A percentile compares a stretch with the other conserved stretches of the same genome.
Evolutionary conservation across 1,284 basidiomycete genomes (phyloP).

Genomic region (Cryptococcus maquisensis): DNA sequence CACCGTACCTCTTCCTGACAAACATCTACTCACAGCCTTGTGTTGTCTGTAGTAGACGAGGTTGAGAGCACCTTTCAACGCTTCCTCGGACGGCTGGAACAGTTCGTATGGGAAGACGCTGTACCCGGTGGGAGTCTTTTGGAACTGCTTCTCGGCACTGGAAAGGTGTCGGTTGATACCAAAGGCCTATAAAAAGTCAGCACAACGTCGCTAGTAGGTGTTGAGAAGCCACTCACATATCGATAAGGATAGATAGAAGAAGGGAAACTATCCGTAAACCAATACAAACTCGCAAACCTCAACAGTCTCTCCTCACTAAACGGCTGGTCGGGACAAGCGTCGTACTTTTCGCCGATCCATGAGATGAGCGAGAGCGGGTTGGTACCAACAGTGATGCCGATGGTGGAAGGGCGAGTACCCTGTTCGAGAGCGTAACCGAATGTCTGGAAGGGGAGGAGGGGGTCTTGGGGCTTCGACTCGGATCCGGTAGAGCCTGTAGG

Average conservation of each 20-base stretch:
- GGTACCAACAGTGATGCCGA: conserved; percentile 44
- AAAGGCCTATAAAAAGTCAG: conserved; percentile 8
- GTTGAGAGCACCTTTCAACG: too few relatives aligned
- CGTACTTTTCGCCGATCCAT: conserved; percentile 51
- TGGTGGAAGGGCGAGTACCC: conserved; percentile 47
- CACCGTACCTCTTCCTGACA: too few relatives aligned
- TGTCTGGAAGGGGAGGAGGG: not conserved
- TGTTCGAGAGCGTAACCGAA: conserved; percentile 25
- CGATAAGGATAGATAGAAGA: conserved; percentile 50
- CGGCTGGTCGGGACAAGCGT: conserved; percentile 45
- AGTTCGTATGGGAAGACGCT: too few relatives aligned
- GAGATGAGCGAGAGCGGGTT: conserved; percentile 47
- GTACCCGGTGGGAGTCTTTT: too few relatives aligned
- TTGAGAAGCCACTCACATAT: conserved; percentile 28
- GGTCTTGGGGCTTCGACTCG: not conserved
- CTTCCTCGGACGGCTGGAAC: too few relatives aligned
- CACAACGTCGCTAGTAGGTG: not conserved
- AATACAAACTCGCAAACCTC: conserved; percentile 48
- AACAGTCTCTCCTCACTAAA: conserved; percentile 36
- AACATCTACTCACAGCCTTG: too few relatives aligned
- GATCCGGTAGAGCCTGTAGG: not conserved
- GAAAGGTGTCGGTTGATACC: conserved; percentile 17
- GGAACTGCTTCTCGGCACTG: too few relatives aligned
- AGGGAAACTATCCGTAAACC: conserved; percentile 47
- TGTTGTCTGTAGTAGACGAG: too few relatives aligned